These are phyloP conservation scores for Fusarium poae DNA, from an alignment of 2,329 filamentous ascomycete genomes.

Conservation along the genomic window DNA sequence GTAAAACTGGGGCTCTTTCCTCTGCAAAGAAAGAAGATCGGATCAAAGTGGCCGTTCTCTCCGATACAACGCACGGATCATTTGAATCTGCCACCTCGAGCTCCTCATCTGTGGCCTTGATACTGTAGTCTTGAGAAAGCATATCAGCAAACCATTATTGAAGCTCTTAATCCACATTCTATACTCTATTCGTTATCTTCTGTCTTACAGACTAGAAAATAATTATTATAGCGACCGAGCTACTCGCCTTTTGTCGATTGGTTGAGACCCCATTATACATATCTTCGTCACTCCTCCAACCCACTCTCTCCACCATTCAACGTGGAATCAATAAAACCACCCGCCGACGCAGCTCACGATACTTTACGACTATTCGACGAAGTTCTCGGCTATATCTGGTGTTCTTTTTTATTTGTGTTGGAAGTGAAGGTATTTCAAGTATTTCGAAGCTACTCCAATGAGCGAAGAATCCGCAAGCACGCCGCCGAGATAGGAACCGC, in stretches of 20 bases:
- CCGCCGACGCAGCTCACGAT: slow-evolving; percentile 30
- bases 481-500: slow-evolving; percentile 1
- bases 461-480: slow-evolving; percentile 4
- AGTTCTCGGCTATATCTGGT: slow-evolving; percentile 3
- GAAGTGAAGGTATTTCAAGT: not conserved
- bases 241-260: slow-evolving; percentile 4
- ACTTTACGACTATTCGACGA: slow-evolving; percentile 15
- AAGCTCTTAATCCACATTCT: slow-evolving; percentile 23
- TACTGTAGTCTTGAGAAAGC: slow-evolving; percentile 28
- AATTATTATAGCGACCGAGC: not conserved
- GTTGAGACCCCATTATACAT: slow-evolving; percentile 11
- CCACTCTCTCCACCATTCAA: slow-evolving; percentile 38
- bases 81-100: slow-evolving; percentile 21
- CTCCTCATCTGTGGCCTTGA: slow-evolving; percentile 39
- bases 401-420: slow-evolving; percentile 4
- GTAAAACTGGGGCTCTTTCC: slow-evolving; percentile 24
- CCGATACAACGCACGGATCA: slow-evolving; percentile 45
- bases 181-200: slow-evolving; percentile 8
- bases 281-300: slow-evolving; percentile 33
- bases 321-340: slow-evolving; percentile 32
- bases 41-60: slow-evolving; percentile 46
- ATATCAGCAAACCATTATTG: slow-evolving; percentile 33
- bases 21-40: slow-evolving; percentile 19
- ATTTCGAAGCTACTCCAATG: slow-evolving; percentile 37
- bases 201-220: not conserved